Evolutionary conservation across 345 rosid genomes (phyloP).

Genomic region (Barbarea vulgaris): DNA sequence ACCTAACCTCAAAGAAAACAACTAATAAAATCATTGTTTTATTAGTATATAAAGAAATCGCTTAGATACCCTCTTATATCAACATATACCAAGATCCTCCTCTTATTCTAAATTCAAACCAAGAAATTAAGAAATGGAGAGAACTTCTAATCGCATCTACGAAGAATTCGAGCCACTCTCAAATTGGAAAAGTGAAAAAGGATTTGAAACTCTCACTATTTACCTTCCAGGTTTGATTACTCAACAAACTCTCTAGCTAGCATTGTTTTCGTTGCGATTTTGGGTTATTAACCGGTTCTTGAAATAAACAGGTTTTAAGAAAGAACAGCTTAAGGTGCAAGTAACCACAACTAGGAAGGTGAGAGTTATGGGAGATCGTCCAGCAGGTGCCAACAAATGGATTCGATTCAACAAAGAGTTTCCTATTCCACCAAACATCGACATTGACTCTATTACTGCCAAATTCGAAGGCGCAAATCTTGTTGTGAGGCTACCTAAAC

Average conservation of each 20-base stretch:
- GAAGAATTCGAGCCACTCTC: slow-evolving; percentile 45
- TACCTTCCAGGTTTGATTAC: slow-evolving; percentile 41
- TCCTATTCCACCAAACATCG: slow-evolving; percentile 29
- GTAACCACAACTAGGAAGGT: slow-evolving; percentile 41
- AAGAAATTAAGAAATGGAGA: slow-evolving; percentile 35
- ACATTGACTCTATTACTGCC: slow-evolving; percentile 35
- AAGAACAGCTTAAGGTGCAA: slow-evolving; percentile 50
- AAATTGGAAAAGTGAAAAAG: slow-evolving; percentile 39
- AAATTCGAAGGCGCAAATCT: slow-evolving; percentile 44
- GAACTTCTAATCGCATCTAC: slow-evolving; percentile 32
- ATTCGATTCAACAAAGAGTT: slow-evolving; percentile 43
- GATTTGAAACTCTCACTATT: slow-evolving; percentile 38
- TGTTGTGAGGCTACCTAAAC: slow-evolving; percentile 37
- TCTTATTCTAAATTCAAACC: slow-evolving; percentile 3
- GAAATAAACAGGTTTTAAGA: slow-evolving; percentile 40
- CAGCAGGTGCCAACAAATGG: slow-evolving; percentile 39
- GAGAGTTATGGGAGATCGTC: slow-evolving; percentile 44
- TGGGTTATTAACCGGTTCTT: not conserved
- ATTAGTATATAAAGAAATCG: slow-evolving; percentile 23
- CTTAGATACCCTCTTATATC: slow-evolving; percentile 11
- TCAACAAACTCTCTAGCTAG: not conserved
- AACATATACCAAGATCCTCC: slow-evolving; percentile 17
- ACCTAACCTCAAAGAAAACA: slow-evolving; percentile 30
- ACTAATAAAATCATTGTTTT: not conserved
- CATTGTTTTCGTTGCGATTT: not conserved